Base-by-base conservation (phyloP, 2,329 filamentous ascomycete genomes). In the Mariannaea elegans region DNA sequence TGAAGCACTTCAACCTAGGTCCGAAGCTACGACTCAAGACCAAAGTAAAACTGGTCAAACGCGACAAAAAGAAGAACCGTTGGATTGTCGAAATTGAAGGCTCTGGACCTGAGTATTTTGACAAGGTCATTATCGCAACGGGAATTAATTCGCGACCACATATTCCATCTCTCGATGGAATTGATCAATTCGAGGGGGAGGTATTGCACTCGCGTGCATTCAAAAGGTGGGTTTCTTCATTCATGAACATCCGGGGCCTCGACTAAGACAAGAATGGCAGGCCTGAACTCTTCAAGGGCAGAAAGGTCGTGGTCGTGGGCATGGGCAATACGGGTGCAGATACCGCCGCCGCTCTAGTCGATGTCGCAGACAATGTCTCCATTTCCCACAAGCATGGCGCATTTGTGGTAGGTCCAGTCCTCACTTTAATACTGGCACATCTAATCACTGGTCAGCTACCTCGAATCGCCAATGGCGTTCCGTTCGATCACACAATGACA, bases 221-320 rank as follows among this genome's bases (percentile, higher is more conserved):
- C 52, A 74, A 76, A 34, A 65, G 56, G 76, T 75, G 58, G 21
- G 64, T 51, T 12, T 9, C 9, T 8, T 18, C 13, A 23, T 36
- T 2, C 14, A 10, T 2, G 1, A 7, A n/a, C 4, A 18, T 9
- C 23, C 1, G 6, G 13, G 3, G 24, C 18, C 46, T 36, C 1
- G 41, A 3, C 8, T 2, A 10, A 45, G 18, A 12, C 2, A 14
- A 3, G 3, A 2, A 1, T n/a, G 4, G 0, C 10, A 72, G 71
- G n/a, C 66, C 70, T 0, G 65, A 71, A 4, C 49, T 62, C 5
- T 80, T 80, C 65, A 71, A 73, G 12, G 76, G 70, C 7, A 78
- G 81, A 62, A 78, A 70, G 9, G 77, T 83, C 2, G 56, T 83
- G 1, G 69, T 83, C 0, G 70, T 82, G 2, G 81, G 81, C 6